phyloP scores from a whole-genome alignment of 2,329 filamentous ascomycete genomes.

The Colletotrichum abscissum region DNA sequence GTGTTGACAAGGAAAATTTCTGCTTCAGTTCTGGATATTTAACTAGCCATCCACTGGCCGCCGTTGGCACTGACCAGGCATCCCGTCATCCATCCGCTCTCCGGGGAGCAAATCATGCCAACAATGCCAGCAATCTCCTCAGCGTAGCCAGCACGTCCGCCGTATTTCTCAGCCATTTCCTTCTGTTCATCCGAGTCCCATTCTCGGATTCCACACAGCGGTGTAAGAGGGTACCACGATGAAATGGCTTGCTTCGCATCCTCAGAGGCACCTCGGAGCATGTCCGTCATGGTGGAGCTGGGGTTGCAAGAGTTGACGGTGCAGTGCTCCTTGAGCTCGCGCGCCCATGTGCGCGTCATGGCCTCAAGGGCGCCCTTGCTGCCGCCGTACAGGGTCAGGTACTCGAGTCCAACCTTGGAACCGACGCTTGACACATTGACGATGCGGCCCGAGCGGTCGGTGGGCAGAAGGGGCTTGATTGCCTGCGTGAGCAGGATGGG shows the following conservation, averaged over 20 bases:
- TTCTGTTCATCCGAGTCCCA: constrained; percentile 44
- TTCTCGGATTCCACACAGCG: constrained; percentile 54
- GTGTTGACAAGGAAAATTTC: not conserved
- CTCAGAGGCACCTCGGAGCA: constrained; percentile 64
- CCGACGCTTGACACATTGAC: constrained; percentile 68
- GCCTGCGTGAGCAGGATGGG: constrained; percentile 67
- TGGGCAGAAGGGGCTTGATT: constrained; percentile 64
- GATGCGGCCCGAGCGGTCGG: constrained; percentile 67
- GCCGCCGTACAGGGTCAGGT: constrained; percentile 69
- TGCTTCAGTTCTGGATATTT: constrained; percentile 43
- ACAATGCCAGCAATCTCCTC: constrained; percentile 77
- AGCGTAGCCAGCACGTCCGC: constrained; percentile 66
- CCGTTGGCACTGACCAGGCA: constrained; percentile 80
- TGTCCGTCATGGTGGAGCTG: constrained; percentile 45
- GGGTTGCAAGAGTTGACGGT: constrained; percentile 70
- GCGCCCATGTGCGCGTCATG: constrained; percentile 71
- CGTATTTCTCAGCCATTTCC: constrained; percentile 60
- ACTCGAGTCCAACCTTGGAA: constrained; percentile 62
- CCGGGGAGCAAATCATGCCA: constrained; percentile 75
- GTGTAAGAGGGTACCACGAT: constrained; percentile 56
- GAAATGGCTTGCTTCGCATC: constrained; percentile 53
- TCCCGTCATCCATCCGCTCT: constrained; percentile 76
- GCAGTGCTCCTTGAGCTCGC: constrained; percentile 67
- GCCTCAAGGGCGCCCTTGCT: constrained; percentile 71
- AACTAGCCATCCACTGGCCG: constrained; percentile 40